Base-by-base conservation (phyloP, 768 basidiomycete genomes). In the Tulasnella sp. region DNA sequence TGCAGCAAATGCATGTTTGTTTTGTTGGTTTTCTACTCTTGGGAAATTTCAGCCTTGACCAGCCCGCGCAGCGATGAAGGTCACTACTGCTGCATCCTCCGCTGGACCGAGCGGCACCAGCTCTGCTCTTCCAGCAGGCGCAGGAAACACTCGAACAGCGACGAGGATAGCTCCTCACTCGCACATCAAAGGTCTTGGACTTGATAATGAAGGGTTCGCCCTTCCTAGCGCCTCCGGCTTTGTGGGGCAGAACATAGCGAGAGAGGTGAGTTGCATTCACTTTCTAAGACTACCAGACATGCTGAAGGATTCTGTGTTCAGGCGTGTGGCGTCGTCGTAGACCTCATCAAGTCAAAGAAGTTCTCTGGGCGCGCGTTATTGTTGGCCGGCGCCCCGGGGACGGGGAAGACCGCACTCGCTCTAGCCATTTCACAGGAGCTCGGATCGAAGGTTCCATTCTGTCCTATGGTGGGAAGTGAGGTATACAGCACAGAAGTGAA, bases 381-480 rank as follows among this genome's bases (percentile, higher is more conserved):
- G 60, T 90, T 99, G 50, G 97, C 95, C 37, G 98, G 98, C 79
- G 96, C 96, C 31, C 98, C 98, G 1, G 97, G 98, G 22, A 99
- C 98, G 3, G 97, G 98, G 16, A 99, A 99, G 88, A 99, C 98
- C 0, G 98, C 98, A 0, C 90, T 99, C 40, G 97, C 98, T 1
- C 86, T 99, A n/a, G 98, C 96, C 0, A 91, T 99, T 40, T 93
- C 96, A 8, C 97, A 98, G 81, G 98, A 99, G 84, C 90, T 99
- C 0, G 98, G 98, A 0, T 87, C 90, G 31, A 98, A 98, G 84
- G 97, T 98, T 0, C 98, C 98, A 0, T 99, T 99, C 85, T 98
- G 97, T 85, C 96, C 96, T 6, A 98, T 98, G 96, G 98, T 99
- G 64, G 98, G 98, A 0, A 94, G 93, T 28, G 98, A 99, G 86